Conservation (phyloP, 805 yeast genomes). For the Pichia manshurica region DNA sequence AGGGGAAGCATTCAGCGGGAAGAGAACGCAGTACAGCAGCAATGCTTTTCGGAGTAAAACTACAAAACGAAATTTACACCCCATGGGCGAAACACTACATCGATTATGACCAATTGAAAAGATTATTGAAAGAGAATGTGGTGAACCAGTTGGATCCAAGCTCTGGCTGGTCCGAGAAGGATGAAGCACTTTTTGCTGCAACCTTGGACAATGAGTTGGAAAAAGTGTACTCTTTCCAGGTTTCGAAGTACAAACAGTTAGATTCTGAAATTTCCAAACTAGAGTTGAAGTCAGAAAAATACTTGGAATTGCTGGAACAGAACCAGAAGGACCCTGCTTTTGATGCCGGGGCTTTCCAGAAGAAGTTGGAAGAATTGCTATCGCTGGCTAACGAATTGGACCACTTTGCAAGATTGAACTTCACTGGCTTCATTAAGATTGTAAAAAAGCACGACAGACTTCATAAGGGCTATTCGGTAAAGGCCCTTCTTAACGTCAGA, state of each 20-base stretch:
- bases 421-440: slow-evolving; percentile 90
- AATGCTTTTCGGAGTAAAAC: slow-evolving; percentile 84
- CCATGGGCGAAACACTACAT: slow-evolving; percentile 84
- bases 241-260: slow-evolving; percentile 60
- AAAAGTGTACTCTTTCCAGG: slow-evolving; percentile 71
- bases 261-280: slow-evolving; percentile 57
- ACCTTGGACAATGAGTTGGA: slow-evolving; percentile 65
- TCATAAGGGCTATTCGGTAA: slow-evolving; percentile 83
- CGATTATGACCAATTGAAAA: slow-evolving; percentile 59
- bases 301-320: slow-evolving; percentile 21
- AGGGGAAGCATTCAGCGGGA: neutral
- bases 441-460: slow-evolving; percentile 94
- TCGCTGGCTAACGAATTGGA: slow-evolving; percentile 79
- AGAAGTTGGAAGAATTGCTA: slow-evolving; percentile 65
- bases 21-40: neutral
- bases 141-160: slow-evolving; percentile 16
- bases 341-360: slow-evolving; percentile 58
- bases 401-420: slow-evolving; percentile 84
- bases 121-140: slow-evolving; percentile 63
- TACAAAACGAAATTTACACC: slow-evolving; percentile 72
- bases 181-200: slow-evolving; percentile 63
- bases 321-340: slow-evolving; percentile 33
- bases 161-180: slow-evolving; percentile 57
- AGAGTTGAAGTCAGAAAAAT: slow-evolving; percentile 52
- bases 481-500: slow-evolving; percentile 82